Percentiles rank a stretch among this genome's conserved stretches.
Evolutionary conservation across 106 monocot species (phyloP).

Genomic region (Dioscorea dumetorum): DNA sequence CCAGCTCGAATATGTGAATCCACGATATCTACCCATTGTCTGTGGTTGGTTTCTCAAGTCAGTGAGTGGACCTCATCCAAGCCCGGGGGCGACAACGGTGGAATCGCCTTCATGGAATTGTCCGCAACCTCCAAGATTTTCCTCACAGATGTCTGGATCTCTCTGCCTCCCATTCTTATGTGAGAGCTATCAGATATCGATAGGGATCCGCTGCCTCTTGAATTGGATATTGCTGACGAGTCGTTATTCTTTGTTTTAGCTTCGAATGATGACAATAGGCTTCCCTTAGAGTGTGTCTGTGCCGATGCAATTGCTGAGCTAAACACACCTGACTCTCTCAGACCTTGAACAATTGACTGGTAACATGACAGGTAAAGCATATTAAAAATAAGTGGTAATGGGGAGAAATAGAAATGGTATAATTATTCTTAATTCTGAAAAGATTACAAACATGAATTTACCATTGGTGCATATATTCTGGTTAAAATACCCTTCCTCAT

Average conservation of each 20-base stretch:
- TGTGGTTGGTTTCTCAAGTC: background rate
- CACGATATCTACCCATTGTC: background rate
- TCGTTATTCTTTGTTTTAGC: conserved; percentile 7
- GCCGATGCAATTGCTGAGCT: conserved; percentile 63
- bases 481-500: conserved; percentile 73
- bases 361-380: background rate
- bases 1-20: background rate
- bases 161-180: background rate
- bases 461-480: conserved; percentile 88
- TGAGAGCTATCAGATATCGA: background rate
- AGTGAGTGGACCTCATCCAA: conserved; percentile 16
- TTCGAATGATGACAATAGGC: conserved; percentile 7
- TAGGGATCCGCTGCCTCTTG: background rate
- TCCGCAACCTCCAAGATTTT: conserved; percentile 23
- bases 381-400: background rate
- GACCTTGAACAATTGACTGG: conserved; percentile 74
- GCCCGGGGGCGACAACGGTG: conserved; percentile 35
- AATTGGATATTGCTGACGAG: background rate
- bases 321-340: conserved; percentile 81
- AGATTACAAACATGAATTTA: conserved; percentile 5
- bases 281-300: conserved; percentile 15
- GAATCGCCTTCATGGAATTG: conserved; percentile 15
- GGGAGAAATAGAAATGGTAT: background rate
- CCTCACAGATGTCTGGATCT: conserved; percentile 19
- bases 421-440: background rate